Evolutionary conservation across 2,329 filamentous ascomycete genomes (phyloP), one percentile per base, ranked within the genome.

Genomic region (Huntiella bhutanensis): DNA sequence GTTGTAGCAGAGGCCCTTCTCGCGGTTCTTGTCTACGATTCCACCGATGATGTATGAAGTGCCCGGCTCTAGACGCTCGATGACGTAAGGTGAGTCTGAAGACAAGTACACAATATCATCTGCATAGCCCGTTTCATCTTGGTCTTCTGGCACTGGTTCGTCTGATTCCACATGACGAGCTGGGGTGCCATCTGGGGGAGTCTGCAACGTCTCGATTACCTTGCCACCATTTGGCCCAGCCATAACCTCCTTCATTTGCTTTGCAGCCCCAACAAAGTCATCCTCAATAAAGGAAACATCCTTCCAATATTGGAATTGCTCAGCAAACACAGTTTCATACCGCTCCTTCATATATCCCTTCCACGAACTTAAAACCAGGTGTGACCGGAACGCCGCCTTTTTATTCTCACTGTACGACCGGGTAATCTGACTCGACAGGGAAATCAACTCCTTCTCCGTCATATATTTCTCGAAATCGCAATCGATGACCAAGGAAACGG

Each of bases 41-140:
- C 88, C 91, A 33, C 91, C 91, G 47, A 98, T 81, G 52, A 98
- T 80, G 60, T 98, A 98, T 49, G 77, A 88, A 51, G 80, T 86
- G 62, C 91, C 80, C 0, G 87, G 84, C 59, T 87, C 85, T 38
- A 98, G 71, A 38, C 82, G 73, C 4, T 80, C 78, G 28, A 98
- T 70, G 0, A 82, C 88, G 53, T 93, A 71, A 0, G 82, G 77
- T n/a, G 85, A 92, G 60, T 98, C 91, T 12, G 86, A 86, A 5
- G 84, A 84, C 4, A 98, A 74, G 58, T 98, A 98, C 48, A 98
- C 73, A 5, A 95, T 68, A 12, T 47, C 41, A 4, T 45, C 42
- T 41, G 66, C 63, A 46, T 56, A 55, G 50, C 60, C 60, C 33
- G 58, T 56, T 22, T 59, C 57, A 35, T 62, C 57, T 0, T 59